Percentiles rank a stretch among this genome's conserved stretches.
phyloP scores from a whole-genome alignment of 1,284 basidiomycete genomes.

The Schizophyllum amplum region DNA sequence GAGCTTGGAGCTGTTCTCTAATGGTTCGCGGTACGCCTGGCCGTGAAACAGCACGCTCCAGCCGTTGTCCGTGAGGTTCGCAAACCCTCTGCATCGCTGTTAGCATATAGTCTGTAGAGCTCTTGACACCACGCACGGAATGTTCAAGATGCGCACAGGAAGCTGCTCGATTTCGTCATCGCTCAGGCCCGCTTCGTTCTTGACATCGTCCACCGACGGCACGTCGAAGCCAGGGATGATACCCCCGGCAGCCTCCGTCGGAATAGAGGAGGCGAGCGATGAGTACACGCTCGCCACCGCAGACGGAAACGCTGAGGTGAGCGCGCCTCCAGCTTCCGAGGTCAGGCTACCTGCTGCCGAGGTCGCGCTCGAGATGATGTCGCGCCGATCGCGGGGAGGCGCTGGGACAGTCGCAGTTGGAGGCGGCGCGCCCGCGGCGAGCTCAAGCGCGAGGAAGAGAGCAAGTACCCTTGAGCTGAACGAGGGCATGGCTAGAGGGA shows the following conservation, averaged over 20 bases:
- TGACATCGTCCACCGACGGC: slow-evolving; percentile 8
- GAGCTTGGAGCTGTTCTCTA: slow-evolving; percentile 5
- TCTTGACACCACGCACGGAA: slow-evolving; percentile 6
- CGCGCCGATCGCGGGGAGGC: not conserved
- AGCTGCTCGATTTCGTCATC: slow-evolving; percentile 6
- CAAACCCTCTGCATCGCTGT: slow-evolving; percentile 3
- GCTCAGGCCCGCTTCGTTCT: slow-evolving; percentile 6
- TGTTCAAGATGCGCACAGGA: slow-evolving; percentile 10
- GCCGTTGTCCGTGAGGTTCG: slow-evolving; percentile 9
- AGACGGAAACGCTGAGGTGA: not conserved
- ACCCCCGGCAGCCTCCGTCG: not conserved
- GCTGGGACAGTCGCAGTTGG: not conserved
- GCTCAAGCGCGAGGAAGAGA: not conserved
- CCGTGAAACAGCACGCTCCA: slow-evolving; percentile 10
- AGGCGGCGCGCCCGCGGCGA: not conserved
- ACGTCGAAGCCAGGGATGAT: slow-evolving; percentile 1
- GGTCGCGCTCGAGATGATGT: not conserved
- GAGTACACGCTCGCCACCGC: not conserved
- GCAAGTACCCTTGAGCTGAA: not conserved
- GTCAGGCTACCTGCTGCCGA: not conserved
- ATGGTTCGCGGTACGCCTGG: slow-evolving; percentile 10
- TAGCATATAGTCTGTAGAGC: not conserved
- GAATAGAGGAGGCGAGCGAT: not conserved
- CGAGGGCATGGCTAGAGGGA: not conserved
- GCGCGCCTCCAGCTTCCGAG: not conserved